Evolutionary conservation across 148 eudicot genomes (phyloP).

Genomic region (Pouteria glomerata): DNA sequence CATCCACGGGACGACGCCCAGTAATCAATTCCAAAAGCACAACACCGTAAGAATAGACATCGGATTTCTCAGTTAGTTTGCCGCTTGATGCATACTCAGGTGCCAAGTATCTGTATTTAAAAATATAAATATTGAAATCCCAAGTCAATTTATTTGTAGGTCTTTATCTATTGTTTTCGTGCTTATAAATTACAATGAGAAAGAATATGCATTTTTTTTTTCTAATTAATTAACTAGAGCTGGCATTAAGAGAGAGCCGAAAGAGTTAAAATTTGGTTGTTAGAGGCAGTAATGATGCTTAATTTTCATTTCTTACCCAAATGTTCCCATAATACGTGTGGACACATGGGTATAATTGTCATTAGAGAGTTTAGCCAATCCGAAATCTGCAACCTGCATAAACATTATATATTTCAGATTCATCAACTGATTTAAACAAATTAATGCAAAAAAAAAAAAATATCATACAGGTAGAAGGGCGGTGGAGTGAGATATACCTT

Average conservation of each 20-base stretch:
- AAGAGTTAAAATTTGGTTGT: no score
- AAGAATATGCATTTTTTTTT: no score
- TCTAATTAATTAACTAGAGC: no score
- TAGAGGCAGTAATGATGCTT: not conserved
- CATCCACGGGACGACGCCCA: constrained; percentile 45
- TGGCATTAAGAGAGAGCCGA: no score
- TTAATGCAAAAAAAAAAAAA: no score
- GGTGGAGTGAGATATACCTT: constrained; percentile 36
- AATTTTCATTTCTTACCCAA: constrained; percentile 44
- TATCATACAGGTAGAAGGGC: not conserved
- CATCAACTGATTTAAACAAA: not conserved
- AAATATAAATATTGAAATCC: no score
- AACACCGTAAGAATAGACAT: constrained; percentile 53
- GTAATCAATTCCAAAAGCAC: constrained; percentile 57
- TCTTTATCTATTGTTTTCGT: not conserved
- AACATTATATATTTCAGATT: not conserved
- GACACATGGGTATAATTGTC: constrained; percentile 83
- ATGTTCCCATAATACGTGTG: constrained; percentile 94
- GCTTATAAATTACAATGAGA: no score
- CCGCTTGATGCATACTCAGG: constrained; percentile 66
- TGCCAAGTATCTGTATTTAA: constrained; percentile 55
- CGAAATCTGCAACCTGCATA: constrained; percentile 88
- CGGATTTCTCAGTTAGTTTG: constrained; percentile 47
- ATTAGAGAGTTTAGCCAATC: constrained; percentile 70
- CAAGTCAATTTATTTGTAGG: not conserved